Percentiles rank a stretch among this genome's conserved stretches.
Conservation (phyloP, 768 basidiomycete genomes). For the Tremella fuciformis region DNA sequence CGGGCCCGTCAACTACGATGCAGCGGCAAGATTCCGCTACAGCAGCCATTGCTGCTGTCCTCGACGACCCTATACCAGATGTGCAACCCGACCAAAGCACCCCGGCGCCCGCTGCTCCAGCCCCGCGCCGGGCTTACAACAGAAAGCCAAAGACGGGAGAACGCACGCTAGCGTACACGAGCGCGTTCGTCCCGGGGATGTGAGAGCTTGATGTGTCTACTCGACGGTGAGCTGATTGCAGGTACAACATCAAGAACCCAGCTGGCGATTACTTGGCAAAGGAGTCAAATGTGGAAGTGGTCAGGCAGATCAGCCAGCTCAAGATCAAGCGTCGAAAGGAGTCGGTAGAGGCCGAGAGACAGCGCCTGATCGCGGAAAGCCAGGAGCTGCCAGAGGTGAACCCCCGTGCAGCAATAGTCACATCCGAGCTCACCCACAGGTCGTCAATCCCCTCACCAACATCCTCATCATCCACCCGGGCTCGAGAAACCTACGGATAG, state of each 20-base stretch:
- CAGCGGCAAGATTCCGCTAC: constrained; percentile 4
- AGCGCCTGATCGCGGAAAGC: constrained; percentile 14
- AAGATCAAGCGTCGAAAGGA: constrained; percentile 23
- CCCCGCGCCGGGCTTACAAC: neutral
- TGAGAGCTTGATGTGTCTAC: constrained; percentile 7
- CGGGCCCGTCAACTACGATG: neutral
- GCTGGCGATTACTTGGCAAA: constrained; percentile 37
- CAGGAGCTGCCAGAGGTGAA: constrained; percentile 2
- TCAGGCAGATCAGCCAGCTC: constrained; percentile 32
- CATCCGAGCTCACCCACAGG: constrained; percentile 10
- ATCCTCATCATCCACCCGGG: constrained; percentile 54
- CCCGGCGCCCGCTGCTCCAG: neutral
- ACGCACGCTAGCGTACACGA: constrained; percentile 33
- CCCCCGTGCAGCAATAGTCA: neutral
- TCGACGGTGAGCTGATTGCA: constrained; percentile 10
- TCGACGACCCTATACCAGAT: constrained; percentile 1
- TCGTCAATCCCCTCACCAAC: constrained; percentile 25
- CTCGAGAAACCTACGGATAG: constrained; percentile 51
- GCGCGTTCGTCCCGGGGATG: constrained; percentile 36
- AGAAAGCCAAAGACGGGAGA: constrained; percentile 13
- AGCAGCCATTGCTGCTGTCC: constrained; percentile 3
- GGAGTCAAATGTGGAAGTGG: constrained; percentile 40
- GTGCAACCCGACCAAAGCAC: neutral
- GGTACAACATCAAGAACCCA: constrained; percentile 43
- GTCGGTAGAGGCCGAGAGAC: constrained; percentile 21